Base-by-base conservation (phyloP, 2,329 filamentous ascomycete species). In the Raffaelea albimanens region DNA sequence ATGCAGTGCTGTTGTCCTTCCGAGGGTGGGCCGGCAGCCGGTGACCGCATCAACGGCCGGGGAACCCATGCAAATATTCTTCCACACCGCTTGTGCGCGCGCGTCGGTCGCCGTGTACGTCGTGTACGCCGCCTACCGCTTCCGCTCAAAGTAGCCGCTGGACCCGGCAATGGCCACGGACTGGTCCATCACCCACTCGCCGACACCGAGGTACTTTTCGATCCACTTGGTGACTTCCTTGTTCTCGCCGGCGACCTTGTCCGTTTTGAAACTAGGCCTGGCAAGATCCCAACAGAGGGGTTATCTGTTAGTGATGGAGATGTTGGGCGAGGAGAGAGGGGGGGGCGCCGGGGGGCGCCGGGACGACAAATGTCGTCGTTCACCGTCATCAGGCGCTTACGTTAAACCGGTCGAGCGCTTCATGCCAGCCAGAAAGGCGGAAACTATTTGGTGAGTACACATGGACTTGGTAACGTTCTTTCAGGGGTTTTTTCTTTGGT, bases 141-240 rank as follows among this genome's bases (percentile, higher is more conserved):
- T 90, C 61, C 93, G 80, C 71, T 96, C 90, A 64, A 98, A 98
- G 69, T 82, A 98, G 51, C 83, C 78, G 62, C 87, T 94, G 43
- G 85, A 83, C 39, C 88, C 85, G 63, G 95, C 87, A 49, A 97
- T 79, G 38, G 90, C 90, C 29, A 97, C 88, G 25, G 89, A 94
- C 71, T 94, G 86, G 67, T 98, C 93, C 89, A 98, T 95, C 55
- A 96, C 86, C 80, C 89, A 95, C 72, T 98, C 93, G 58, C 93
- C 93, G 18, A 96, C 83, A 53, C 88, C 88, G 40, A 97, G 81
- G 66, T 97, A 97, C 64, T 85, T 91, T 61, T 91, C 85, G 56
- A 97, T 80, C 89, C 90, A 97, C 61, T 82, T 83, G 63, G 85
- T 83, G 57, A 93, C 67, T 53, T 90, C 84, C 64, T 87, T 86